Evolutionary conservation across 345 rosid genomes (phyloP).

Genomic region (Populus euphratica): DNA sequence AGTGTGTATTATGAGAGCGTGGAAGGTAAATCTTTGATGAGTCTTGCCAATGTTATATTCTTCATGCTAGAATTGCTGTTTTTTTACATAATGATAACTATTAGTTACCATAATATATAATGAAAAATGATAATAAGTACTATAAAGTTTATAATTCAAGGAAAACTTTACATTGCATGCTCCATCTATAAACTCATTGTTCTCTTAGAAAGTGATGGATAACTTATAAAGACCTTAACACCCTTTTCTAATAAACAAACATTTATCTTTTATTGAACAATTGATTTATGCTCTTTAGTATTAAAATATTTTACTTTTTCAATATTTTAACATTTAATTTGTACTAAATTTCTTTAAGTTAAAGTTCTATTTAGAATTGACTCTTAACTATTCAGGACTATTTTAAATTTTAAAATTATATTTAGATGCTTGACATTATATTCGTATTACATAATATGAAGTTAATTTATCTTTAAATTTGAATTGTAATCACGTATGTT

Average conservation of each 20-base stretch:
- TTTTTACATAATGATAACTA: slow-evolving; percentile 34
- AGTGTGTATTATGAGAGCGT: slow-evolving; percentile 73
- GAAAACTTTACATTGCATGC: background rate
- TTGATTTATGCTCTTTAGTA: no score
- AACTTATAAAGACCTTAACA: background rate
- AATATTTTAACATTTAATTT: no score
- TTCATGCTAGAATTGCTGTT: slow-evolving; percentile 16
- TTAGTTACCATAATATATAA: background rate
- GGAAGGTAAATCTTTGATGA: slow-evolving; percentile 69
- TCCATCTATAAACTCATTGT: background rate
- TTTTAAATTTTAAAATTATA: no score
- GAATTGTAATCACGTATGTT: no score
- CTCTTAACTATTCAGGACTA: no score
- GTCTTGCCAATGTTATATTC: slow-evolving; percentile 30
- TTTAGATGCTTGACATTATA: no score
- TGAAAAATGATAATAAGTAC: background rate
- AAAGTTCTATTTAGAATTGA: no score
- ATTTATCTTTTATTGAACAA: no score
- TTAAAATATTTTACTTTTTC: no score
- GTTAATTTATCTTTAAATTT: no score
- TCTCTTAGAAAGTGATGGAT: background rate
- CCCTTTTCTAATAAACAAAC: background rate
- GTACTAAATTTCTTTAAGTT: no score
- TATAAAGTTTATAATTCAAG: background rate
- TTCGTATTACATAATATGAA: no score